Percentiles rank a stretch among this genome's conserved stretches.
Conservation (phyloP, 768 basidiomycete genomes). For the Candolleomyces eurysporus region DNA sequence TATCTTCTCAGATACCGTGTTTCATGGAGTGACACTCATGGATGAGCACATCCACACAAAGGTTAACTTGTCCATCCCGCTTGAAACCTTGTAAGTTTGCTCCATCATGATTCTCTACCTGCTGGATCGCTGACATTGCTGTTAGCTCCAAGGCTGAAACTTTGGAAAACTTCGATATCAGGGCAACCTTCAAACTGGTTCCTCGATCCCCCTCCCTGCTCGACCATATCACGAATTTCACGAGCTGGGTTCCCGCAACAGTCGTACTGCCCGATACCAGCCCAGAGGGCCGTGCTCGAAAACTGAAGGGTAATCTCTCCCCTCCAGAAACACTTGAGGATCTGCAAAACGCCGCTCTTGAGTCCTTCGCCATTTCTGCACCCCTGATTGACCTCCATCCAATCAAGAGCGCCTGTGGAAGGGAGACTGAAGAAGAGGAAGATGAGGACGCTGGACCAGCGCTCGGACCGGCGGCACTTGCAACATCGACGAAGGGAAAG, state of each 20-base stretch:
- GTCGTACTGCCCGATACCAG: conserved; percentile 11
- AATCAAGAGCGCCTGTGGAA: conserved; percentile 21
- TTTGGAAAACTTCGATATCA: conserved; percentile 30
- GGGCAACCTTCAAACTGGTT: conserved; percentile 34
- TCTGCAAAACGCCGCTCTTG: conserved; percentile 26
- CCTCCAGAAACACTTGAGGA: background rate
- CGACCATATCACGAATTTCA: conserved; percentile 25
- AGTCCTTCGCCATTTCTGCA: conserved; percentile 31
- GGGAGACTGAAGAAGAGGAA: conserved; percentile 9
- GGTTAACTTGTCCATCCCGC: conserved; percentile 26
- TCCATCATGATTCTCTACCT: background rate
- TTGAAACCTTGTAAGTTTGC: conserved; percentile 28
- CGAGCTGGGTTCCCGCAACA: conserved; percentile 26
- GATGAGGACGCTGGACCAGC: conserved; percentile 13
- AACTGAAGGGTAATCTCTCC: background rate
- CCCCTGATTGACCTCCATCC: conserved; percentile 34
- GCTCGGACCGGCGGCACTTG: conserved; percentile 8
- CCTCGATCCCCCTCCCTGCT: conserved; percentile 29
- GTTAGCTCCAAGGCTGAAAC: conserved; percentile 19
- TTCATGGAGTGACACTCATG: conserved; percentile 22
- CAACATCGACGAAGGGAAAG: conserved; percentile 9
- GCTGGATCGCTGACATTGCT: background rate
- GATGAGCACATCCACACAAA: conserved; percentile 23
- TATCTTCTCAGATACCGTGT: conserved; percentile 27
- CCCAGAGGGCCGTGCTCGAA: too few species aligned